Evolutionary conservation across 805 yeast genomes (phyloP).

Genomic region (Starmera dryadoides): DNA sequence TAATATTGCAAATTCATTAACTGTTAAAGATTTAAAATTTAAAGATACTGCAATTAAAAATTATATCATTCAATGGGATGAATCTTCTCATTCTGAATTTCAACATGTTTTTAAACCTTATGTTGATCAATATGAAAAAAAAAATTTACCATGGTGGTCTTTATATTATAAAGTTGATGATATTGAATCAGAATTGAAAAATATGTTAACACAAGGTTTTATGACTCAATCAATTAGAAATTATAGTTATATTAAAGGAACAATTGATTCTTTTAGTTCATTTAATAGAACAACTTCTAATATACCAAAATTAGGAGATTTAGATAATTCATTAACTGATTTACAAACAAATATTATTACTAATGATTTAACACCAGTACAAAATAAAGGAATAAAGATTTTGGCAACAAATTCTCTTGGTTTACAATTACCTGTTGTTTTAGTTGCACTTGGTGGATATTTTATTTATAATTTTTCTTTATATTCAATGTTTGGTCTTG

Average conservation of each 20-base stretch:
- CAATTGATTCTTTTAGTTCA: slow-evolving; percentile 20
- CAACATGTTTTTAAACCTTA: slow-evolving; percentile 22
- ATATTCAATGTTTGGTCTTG: slow-evolving; percentile 25
- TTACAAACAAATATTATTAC: slow-evolving; percentile 13
- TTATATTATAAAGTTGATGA: slow-evolving; percentile 24
- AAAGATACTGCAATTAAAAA: slow-evolving; percentile 11
- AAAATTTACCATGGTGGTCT: slow-evolving; percentile 24
- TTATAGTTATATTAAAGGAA: slow-evolving; percentile 25
- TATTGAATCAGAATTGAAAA: slow-evolving; percentile 18
- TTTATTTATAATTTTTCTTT: slow-evolving; percentile 21
- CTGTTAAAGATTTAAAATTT: slow-evolving; percentile 9
- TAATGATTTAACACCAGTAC: slow-evolving; percentile 14
- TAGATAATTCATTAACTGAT: slow-evolving; percentile 12
- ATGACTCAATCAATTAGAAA: slow-evolving; percentile 19
- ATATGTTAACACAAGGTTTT: slow-evolving; percentile 19
- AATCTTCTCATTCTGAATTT: slow-evolving; percentile 22
- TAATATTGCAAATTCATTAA: slow-evolving; percentile 13
- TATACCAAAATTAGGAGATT: slow-evolving; percentile 1
- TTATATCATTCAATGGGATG: slow-evolving; percentile 22
- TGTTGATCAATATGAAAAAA: slow-evolving; percentile 16
- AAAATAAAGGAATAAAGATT: slow-evolving; percentile 17
- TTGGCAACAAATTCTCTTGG: slow-evolving; percentile 21
- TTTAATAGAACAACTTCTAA: slow-evolving; percentile 3
- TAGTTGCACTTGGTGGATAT: slow-evolving; percentile 20
- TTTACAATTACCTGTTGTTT: slow-evolving; percentile 23